These are phyloP conservation scores for Clonostachys rosea DNA, from an alignment of 2,329 filamentous ascomycete species.

Conservation along the genomic window DNA sequence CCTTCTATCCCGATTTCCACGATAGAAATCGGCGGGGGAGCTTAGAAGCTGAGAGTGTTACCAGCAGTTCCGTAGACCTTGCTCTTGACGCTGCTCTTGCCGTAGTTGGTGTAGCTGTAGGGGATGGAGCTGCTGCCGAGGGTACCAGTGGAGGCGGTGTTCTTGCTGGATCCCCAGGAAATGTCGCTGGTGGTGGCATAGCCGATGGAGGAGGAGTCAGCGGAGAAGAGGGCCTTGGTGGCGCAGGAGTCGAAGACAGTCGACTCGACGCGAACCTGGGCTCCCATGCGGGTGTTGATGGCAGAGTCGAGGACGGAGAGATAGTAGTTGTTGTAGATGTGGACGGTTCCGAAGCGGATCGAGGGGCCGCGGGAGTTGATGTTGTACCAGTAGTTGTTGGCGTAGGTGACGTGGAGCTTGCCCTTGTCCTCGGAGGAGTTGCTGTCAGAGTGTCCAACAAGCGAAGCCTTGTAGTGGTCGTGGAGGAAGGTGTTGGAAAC, in stretches of 20 bases:
- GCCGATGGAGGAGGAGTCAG: neutral
- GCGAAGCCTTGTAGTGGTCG: slow-evolving; percentile 40
- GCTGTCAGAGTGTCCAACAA: slow-evolving; percentile 31
- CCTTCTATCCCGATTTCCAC: too few relatives aligned
- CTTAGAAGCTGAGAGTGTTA: neutral
- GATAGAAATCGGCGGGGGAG: neutral
- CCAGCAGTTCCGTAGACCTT: neutral
- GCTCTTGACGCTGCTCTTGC: neutral
- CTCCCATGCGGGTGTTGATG: slow-evolving; percentile 41
- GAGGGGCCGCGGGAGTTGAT: slow-evolving; percentile 40
- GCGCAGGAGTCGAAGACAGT: slow-evolving; percentile 41
- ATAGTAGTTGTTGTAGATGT: slow-evolving; percentile 45
- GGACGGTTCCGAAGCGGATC: slow-evolving; percentile 41
- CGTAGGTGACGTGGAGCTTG: slow-evolving; percentile 40
- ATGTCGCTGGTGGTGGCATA: neutral
- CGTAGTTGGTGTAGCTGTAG: neutral
- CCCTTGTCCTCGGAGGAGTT: slow-evolving; percentile 30
- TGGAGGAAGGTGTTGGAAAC: slow-evolving; percentile 44
- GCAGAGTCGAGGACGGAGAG: slow-evolving; percentile 40
- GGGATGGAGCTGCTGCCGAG: neutral
- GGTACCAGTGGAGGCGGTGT: neutral
- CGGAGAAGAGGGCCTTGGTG: slow-evolving; percentile 38
- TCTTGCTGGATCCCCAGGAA: neutral
- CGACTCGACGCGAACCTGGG: slow-evolving; percentile 42
- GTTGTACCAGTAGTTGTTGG: slow-evolving; percentile 43